These are phyloP conservation scores for Yamadazyma mexicana DNA, from an alignment of 1,139 yeast genomes.

Conservation along the genomic window DNA sequence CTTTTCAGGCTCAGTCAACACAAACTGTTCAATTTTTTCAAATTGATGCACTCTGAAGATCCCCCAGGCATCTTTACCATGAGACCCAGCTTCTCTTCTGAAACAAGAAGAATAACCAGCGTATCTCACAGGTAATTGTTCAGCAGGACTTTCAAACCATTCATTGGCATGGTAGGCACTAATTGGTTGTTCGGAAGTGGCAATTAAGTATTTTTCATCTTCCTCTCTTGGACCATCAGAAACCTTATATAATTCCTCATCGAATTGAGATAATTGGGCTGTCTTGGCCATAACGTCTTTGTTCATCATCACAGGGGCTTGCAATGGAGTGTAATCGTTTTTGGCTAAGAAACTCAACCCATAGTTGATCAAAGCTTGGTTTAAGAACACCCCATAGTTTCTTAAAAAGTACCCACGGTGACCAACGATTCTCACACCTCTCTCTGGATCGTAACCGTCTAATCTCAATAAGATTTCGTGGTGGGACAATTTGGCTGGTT, in stretches of 20 bases:
- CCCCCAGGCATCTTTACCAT: slow-evolving; percentile 99
- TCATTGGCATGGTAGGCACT: slow-evolving; percentile 97
- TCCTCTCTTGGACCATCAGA: slow-evolving; percentile 70
- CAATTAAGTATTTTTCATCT: slow-evolving; percentile 95
- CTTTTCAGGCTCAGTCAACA: slow-evolving; percentile 94
- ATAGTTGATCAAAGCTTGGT: slow-evolving; percentile 96
- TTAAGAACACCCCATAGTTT: slow-evolving; percentile 92
- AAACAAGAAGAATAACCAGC: slow-evolving; percentile 99
- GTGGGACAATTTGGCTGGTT: slow-evolving; percentile 82
- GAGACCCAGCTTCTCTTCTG: slow-evolving; percentile 99
- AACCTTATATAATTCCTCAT: slow-evolving; percentile 96
- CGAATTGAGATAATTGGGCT: slow-evolving; percentile 96
- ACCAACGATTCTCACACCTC: slow-evolving; percentile 97
- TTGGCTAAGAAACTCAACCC: slow-evolving; percentile 83
- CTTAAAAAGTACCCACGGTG: slow-evolving; percentile 98
- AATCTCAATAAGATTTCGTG: slow-evolving; percentile 92
- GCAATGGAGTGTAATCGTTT: slow-evolving; percentile 85
- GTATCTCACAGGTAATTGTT: slow-evolving; percentile 92
- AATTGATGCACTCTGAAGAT: slow-evolving; percentile 98
- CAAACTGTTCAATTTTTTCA: slow-evolving; percentile 97
- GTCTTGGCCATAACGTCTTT: slow-evolving; percentile 99
- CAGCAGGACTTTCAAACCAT: slow-evolving; percentile 98
- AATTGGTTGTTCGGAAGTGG: slow-evolving; percentile 98
- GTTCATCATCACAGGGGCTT: slow-evolving; percentile 99
- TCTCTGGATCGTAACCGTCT: slow-evolving; percentile 98